Evolutionary conservation across 306 rosid genomes (phyloP), one percentile per base, ranked within the genome.

Genomic region (Fagus crenata): DNA sequence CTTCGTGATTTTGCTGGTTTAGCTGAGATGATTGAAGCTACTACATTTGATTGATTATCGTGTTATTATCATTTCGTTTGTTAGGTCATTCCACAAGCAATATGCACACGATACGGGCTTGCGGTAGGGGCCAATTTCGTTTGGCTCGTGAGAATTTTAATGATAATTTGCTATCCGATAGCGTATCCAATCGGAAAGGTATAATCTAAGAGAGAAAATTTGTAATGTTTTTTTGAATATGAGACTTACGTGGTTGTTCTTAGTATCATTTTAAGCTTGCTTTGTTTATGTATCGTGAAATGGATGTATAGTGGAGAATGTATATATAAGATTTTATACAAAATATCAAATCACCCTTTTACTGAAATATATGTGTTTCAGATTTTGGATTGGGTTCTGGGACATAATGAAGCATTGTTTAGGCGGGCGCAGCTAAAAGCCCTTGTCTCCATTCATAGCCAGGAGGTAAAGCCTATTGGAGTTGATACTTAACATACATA

Each of bases 111-210:
- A 83, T 92, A 95, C 79, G 98, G 98, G 61, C 99, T 95, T 72
- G 96, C 98, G 53, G 93, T 95, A 0, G 92, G 99, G 68, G 86
- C 99, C 75, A 91, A 89, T 86, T 86, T 95, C 13, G 87, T 84
- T 49, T 84, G 92, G 79, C 92, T 95, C 80, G 97, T 91, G 61
- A 87, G 88, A n/a, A 3, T 91, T 77, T 83, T 95, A 79, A 95
- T 95, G 99, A 56, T 89, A 53, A 81, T 91, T 37, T 92, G 93
- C 88, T 95, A 88, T 70, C 98, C 99, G n/a, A 86, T 95, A 78
- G 71, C 99, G 42, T 95, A 85, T 85, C 99, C 99, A 33, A 76
- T 95, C 14, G 99, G 97, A 83, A 95, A 95, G 99, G 99, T 95
- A 77, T 43, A 55, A 42, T 71, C 63, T 75, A 59, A 4, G 77